Base-by-base conservation (phyloP, 768 basidiomycete genomes). In the Calvatia gigantea region DNA sequence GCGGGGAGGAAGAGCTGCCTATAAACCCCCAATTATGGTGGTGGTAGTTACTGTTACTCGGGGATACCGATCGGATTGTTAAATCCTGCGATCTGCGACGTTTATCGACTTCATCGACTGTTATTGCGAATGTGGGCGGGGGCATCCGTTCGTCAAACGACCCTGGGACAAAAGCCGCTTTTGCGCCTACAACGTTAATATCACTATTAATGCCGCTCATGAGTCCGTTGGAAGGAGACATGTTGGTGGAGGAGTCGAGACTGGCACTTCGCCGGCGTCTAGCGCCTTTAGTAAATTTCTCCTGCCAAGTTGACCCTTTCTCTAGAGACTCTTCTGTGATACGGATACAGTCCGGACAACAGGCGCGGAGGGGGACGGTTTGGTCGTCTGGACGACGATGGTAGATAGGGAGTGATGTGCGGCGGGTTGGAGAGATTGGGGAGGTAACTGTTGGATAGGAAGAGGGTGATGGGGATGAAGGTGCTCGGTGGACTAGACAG, bases 351-450 rank as follows among this genome's bases (percentile, higher is more conserved):
- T 82, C 78, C 7, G 75, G 66, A 62, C 89, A 91, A 67, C 89
- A 91, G 11, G 83, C 75, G 39, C 89, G 83, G 14, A 91, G 71
- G 6, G 89, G 89, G 1, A 91, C 69, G 0, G 85, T 89, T 28
- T 74, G 59, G 14, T 76, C 60, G 17, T 70, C 73, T 54, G 66
- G 64, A 42, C 61, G 66, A 17, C 65, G 65, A 15, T 66, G 61
- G 45, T 74, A 72, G n/a, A 68, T 66, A 27, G 76, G 73, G 6
- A 71, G 60, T 25, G 73, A 72, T 6, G 68, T 62, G 9, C 68
- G 67, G 32, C 69, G 70, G 7, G 57, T 54, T 53, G 61, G 56
- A 27, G 57, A 50, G 29, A 54, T 21, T 21, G 38, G 35, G 2
- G 56, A 45, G 49, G n/a, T n/a, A n/a, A 56, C 41, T 38, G 51